Evolutionary conservation across 2,329 filamentous ascomycete genomes (phyloP).

Genomic region (Corniculantispora saksenae): DNA sequence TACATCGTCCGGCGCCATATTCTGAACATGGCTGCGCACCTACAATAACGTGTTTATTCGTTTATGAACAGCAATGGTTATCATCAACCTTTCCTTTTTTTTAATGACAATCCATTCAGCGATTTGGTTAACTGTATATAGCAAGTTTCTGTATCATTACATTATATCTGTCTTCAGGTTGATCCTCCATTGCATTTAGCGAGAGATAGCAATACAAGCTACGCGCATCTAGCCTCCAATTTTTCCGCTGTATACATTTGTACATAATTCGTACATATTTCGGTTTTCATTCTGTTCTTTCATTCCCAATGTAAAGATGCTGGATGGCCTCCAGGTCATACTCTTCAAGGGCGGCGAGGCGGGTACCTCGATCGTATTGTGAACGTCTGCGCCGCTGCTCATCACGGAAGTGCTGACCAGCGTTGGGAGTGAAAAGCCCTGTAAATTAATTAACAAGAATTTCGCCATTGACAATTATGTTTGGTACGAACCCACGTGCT

Average conservation of each 20-base stretch:
- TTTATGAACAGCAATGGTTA: neutral
- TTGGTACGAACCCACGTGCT: conserved; percentile 68
- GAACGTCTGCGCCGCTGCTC: conserved; percentile 76
- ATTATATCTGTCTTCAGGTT: neutral
- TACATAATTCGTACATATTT: neutral
- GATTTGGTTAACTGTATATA: conserved; percentile 13
- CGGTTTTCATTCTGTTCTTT: neutral
- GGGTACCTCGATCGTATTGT: conserved; percentile 79
- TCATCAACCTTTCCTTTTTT: neutral
- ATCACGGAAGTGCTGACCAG: conserved; percentile 70
- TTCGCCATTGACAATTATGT: neutral
- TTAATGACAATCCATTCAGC: conserved; percentile 5
- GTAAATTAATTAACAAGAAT: neutral
- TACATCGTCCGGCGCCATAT: neutral
- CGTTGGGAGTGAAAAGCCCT: conserved; percentile 81
- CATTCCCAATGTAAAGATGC: conserved; percentile 34
- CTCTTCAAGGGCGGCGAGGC: conserved; percentile 67
- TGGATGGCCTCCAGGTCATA: conserved; percentile 53
- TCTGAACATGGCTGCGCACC: too few relatives aligned
- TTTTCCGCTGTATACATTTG: conserved; percentile 16
- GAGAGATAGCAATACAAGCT: conserved; percentile 14
- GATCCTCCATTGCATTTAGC: conserved; percentile 10
- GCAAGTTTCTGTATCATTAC: conserved; percentile 12
- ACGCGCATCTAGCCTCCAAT: neutral
- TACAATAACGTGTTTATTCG: neutral